phyloP scores from a whole-genome alignment of 2,329 filamentous ascomycete genomes.

The Leptosphaerulina australis region DNA sequence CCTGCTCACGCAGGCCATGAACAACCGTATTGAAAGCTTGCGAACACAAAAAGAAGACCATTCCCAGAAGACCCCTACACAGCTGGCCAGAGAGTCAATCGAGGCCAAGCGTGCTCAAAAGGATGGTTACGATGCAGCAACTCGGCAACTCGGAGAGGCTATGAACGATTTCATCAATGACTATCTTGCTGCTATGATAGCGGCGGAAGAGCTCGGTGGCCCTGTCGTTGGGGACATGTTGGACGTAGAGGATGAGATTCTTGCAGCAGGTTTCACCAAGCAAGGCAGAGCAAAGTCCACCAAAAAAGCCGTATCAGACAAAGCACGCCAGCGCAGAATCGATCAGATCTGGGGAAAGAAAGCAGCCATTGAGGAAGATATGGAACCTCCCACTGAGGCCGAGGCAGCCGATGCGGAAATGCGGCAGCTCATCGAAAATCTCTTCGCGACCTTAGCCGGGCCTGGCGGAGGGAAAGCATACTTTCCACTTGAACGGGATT shows the following conservation, averaged over 20 bases:
- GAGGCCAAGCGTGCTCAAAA: slow-evolving; percentile 65
- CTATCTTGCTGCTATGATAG: slow-evolving; percentile 74
- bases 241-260: slow-evolving; percentile 63
- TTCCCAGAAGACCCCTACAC: slow-evolving; percentile 63
- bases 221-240: slow-evolving; percentile 78
- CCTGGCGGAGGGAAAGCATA: slow-evolving; percentile 53
- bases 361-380: slow-evolving; percentile 28
- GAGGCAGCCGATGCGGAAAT: slow-evolving; percentile 57
- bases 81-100: slow-evolving; percentile 68
- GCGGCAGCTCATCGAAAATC: slow-evolving; percentile 53
- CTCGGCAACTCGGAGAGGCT: slow-evolving; percentile 64
- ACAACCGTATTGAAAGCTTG: slow-evolving; percentile 65
- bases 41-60: slow-evolving; percentile 63
- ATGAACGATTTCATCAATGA: slow-evolving; percentile 74
- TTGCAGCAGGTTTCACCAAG: slow-evolving; percentile 60
- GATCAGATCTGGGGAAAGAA: slow-evolving; percentile 56
- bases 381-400: slow-evolving; percentile 50
- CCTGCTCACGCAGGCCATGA: slow-evolving; percentile 55
- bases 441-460: slow-evolving; percentile 51
- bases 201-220: slow-evolving; percentile 81
- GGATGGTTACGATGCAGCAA: slow-evolving; percentile 65
- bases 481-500: slow-evolving; percentile 56
- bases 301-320: slow-evolving; percentile 45
- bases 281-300: slow-evolving; percentile 54
- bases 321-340: slow-evolving; percentile 56